Base-by-base conservation (phyloP, 2,329 filamentous ascomycete species). In the Colletotrichum somersetense region DNA sequence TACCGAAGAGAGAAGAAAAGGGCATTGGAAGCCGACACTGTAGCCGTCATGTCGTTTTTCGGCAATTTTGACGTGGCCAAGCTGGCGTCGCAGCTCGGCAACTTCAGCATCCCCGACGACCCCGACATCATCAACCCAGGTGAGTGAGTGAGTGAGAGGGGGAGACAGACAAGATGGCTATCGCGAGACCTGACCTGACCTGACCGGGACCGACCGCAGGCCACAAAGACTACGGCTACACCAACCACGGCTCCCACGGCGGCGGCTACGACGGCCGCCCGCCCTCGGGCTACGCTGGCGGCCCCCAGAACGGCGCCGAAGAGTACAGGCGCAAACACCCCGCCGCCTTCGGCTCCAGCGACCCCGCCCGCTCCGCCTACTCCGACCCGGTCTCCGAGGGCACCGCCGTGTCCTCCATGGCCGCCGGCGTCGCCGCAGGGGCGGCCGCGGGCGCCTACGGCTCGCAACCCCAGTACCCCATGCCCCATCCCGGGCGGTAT, bases 51-150 rank as follows among this genome's bases (percentile, higher is more conserved):
- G 71, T 73, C 71, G n/a, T 46, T 73, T 10, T 63, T 73, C 38
- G 62, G 58, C 42, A 71, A 71, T 67, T 79, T 83, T 67, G 71
- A 75, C 67, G 59, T 74, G 16, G 75, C 74, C 20, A 82, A 81
- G 66, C 75, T 81, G 30, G 76, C 77, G 62, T 78, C 79, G 44
- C 78, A 81, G 64, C 79, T 83, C 33, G 83, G 85, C 73, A 83
- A 84, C 74, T 79, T 86, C 63, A 69, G 30, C 50, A 75, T 71
- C 56, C 58, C 74, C 57, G 74, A 77, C 52, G 80, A 80, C 59
- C 85, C 76, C 81, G 81, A 74, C 81, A 83, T 66, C 58, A 71
- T 40, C 59, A 72, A 44, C 78, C 75, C 50, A 72, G 76, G 53
- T 74, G 73, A 70, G 48, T 61, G 62, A n/a, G 66, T 71, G 73